These are phyloP conservation scores for Aspergillus aculeatinus DNA, from an alignment of 2,329 filamentous ascomycete genomes.

Conservation along the genomic window DNA sequence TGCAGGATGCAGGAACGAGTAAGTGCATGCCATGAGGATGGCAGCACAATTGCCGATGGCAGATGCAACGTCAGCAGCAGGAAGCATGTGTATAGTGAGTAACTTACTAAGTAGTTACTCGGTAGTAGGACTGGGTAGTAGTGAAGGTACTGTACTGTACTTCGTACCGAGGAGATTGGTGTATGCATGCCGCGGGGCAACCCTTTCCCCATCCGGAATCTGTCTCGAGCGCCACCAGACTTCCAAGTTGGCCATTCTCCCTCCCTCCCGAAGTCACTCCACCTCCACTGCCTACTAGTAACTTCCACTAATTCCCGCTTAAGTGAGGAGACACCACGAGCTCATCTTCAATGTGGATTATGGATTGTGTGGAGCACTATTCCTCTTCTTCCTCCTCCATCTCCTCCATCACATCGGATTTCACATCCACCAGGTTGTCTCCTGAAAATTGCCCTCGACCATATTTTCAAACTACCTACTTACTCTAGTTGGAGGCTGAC, in stretches of 20 bases:
- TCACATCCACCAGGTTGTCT: not conserved
- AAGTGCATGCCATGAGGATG: not conserved
- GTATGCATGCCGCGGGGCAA: not conserved
- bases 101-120: too few species aligned
- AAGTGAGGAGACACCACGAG: not conserved
- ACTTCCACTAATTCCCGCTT: not conserved
- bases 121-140: too few species aligned
- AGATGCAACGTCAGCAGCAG: not conserved
- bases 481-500: too few species aligned
- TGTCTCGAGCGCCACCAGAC: not conserved
- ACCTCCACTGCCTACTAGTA: too few species aligned
- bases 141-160: too few species aligned
- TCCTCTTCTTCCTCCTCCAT: not conserved
- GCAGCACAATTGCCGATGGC: not conserved
- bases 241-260: too few species aligned
- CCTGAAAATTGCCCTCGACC: not conserved
- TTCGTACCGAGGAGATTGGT: not conserved
- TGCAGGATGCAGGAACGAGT: not conserved
- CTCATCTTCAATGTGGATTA: not conserved
- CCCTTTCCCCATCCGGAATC: not conserved
- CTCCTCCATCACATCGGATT: not conserved
- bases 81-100: not conserved
- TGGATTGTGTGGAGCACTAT: not conserved
- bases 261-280: too few species aligned
- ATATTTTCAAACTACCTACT: too few species aligned